phyloP scores from a whole-genome alignment of 306 rosid genomes.

The Clitoria ternatea region DNA sequence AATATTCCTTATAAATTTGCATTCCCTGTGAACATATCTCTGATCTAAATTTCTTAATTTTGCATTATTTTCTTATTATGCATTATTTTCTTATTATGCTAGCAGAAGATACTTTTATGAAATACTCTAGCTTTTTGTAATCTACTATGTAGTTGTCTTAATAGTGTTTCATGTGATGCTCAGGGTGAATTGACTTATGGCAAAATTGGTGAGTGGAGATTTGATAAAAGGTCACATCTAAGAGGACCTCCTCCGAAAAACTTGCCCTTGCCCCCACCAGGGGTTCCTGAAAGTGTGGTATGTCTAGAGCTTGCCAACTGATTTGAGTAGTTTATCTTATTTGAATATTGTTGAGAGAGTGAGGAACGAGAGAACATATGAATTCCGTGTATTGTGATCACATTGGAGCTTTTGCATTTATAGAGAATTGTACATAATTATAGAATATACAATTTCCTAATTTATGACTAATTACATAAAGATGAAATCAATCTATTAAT shows the following conservation, averaged over 20 bases:
- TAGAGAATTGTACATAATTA: too few species aligned
- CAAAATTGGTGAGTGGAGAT: slow-evolving; percentile 91
- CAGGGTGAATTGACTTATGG: slow-evolving; percentile 94
- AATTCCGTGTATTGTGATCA: too few species aligned
- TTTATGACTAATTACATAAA: too few species aligned
- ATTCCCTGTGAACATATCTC: background rate
- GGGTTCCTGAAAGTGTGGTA: slow-evolving; percentile 99
- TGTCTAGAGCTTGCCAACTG: slow-evolving; percentile 30
- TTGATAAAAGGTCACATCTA: slow-evolving; percentile 87
- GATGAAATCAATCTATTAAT: too few species aligned
- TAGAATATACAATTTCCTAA: too few species aligned
- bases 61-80: slow-evolving; percentile 14
- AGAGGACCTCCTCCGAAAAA: slow-evolving; percentile 83
- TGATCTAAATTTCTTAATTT: background rate
- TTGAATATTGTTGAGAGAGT: too few species aligned
- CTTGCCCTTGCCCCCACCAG: slow-evolving; percentile 84
- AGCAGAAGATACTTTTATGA: background rate
- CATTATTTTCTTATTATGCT: slow-evolving; percentile 9
- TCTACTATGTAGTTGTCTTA: background rate
- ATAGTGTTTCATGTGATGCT: slow-evolving; percentile 18
- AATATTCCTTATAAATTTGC: background rate
- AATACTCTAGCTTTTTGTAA: background rate
- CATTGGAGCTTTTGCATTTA: too few species aligned
- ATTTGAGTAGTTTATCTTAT: background rate
- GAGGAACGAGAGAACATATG: too few species aligned